These are phyloP conservation scores for Verticillium dahliae DNA, from an alignment of 2,329 filamentous ascomycete genomes.

Conservation along the genomic window DNA sequence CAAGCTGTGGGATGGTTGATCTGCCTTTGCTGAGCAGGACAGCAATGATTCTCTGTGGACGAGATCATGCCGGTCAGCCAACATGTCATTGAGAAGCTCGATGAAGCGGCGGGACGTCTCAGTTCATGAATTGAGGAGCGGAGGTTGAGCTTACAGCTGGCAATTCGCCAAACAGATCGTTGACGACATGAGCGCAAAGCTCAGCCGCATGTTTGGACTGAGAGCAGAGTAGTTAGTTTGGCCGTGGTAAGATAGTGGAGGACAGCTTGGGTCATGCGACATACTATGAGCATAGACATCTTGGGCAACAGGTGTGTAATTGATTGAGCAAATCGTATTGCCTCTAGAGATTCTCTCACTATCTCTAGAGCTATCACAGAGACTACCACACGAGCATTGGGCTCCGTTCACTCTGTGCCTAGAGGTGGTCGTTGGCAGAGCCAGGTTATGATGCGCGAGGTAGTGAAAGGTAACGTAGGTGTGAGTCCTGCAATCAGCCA, in stretches of 20 bases:
- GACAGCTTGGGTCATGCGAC: conserved; percentile 17
- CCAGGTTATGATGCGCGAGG: background rate
- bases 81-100: background rate
- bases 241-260: background rate
- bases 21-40: conserved; percentile 74
- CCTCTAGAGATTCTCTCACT: conserved; percentile 72
- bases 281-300: conserved; percentile 38
- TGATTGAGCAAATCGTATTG: conserved; percentile 38
- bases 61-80: conserved; percentile 4
- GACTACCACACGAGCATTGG: conserved; percentile 66
- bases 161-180: conserved; percentile 85
- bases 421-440: background rate
- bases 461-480: background rate
- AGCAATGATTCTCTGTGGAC: conserved; percentile 70
- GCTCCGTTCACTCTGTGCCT: background rate
- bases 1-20: conserved; percentile 62
- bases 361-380: conserved; percentile 68
- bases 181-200: conserved; percentile 83
- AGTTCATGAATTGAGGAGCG: conserved; percentile 10
- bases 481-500: background rate
- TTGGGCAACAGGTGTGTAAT: conserved; percentile 5
- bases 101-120: conserved; percentile 2
- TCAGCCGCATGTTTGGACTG: conserved; percentile 71
- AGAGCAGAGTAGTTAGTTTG: conserved; percentile 16
- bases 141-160: conserved; percentile 63